Conservation (phyloP, 306 rosid species). For the Inga leiocalycina region DNA sequence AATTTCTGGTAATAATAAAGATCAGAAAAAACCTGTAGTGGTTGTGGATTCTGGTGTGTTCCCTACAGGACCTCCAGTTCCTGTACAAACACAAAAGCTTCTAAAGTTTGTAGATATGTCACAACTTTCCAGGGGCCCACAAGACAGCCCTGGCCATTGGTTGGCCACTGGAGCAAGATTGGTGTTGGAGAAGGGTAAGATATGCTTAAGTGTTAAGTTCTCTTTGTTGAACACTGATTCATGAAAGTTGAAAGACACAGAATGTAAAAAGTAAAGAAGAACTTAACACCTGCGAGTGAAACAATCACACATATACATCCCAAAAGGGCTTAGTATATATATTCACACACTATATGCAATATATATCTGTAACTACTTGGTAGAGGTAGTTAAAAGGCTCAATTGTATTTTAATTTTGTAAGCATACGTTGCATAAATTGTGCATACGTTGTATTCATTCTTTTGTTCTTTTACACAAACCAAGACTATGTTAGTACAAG, state of each 20-base stretch:
- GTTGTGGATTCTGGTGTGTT: conserved; percentile 82
- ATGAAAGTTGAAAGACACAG: conserved; percentile 1
- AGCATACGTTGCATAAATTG: neutral
- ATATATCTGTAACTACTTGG: neutral
- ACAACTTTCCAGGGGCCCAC: conserved; percentile 69
- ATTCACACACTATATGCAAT: neutral
- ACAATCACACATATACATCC: neutral
- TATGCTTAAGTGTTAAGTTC: conserved; percentile 73
- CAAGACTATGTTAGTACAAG: no score
- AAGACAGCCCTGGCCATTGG: conserved; percentile 93
- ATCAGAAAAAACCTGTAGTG: conserved; percentile 44
- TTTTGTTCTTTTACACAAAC: neutral
- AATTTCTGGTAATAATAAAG: conserved; percentile 50
- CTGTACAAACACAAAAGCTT: conserved; percentile 60
- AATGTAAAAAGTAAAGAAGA: neutral
- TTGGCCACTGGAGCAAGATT: conserved; percentile 81
- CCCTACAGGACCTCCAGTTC: conserved; percentile 82
- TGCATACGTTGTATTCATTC: neutral
- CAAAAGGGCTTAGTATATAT: neutral
- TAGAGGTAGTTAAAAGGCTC: neutral
- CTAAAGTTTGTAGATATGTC: conserved; percentile 73
- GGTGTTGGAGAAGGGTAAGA: conserved; percentile 70
- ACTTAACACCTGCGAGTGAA: neutral
- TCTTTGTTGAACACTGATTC: conserved; percentile 60
- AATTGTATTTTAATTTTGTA: neutral